These are phyloP conservation scores for Willaertia magna DNA, from an alignment of 208 protist species.

Conservation along the genomic window DNA sequence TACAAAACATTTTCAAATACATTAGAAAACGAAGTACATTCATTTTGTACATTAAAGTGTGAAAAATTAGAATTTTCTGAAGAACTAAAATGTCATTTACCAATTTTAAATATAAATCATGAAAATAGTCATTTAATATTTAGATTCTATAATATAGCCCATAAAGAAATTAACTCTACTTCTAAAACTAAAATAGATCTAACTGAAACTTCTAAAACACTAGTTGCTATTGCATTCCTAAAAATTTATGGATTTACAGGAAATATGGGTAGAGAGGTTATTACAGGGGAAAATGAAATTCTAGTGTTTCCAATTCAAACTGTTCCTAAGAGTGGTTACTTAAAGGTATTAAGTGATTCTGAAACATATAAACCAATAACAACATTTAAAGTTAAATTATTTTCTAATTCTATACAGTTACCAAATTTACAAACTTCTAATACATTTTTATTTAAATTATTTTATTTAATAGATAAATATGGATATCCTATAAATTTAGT, in stretches of 20 bases:
- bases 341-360: not conserved
- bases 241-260: not conserved
- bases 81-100: not conserved
- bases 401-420: not conserved
- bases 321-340: not conserved
- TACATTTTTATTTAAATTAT: not conserved
- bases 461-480: not conserved
- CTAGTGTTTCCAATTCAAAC: not conserved
- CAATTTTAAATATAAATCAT: not conserved
- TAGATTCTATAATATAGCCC: not conserved
- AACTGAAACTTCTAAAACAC: not conserved
- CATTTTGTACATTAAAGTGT: not conserved
- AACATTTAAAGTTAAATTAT: not conserved
- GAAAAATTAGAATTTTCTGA: not conserved
- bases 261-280: not conserved
- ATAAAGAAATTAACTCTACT: not conserved
- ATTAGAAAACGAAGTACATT: not conserved
- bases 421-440: not conserved
- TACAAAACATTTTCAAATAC: not conserved
- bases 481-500: no score
- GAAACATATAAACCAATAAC: not conserved
- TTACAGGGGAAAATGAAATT: not conserved
- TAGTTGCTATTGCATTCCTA: not conserved
- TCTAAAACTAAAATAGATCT: not conserved
- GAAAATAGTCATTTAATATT: not conserved